Evolutionary conservation across 2,329 filamentous ascomycete genomes (phyloP), one percentile per base, ranked within the genome.

Genomic region (Atkinsonella texensis): DNA sequence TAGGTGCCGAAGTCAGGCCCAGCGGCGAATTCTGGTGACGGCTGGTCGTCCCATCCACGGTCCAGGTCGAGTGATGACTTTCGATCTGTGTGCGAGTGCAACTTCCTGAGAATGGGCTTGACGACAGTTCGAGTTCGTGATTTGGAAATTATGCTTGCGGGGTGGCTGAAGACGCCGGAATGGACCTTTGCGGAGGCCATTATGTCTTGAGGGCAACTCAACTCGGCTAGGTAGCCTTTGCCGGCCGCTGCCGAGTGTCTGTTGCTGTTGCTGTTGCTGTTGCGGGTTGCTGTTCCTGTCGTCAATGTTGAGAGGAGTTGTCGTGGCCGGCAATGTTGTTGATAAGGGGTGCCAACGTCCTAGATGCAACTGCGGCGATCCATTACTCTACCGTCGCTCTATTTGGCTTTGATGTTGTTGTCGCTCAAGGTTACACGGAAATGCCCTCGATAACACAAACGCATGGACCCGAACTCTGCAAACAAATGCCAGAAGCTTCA

Each of bases 51-150:
- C 72, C 77, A 80, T 18, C 72, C 71, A 44, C 80, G 74, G 61
- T 83, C 76, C 55, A 84, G 64, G 58, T 84, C 81, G 54, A 83
- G 65, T 45, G 80, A 83, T 60, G 52, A 50, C 17, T 74, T 81
- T 68, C 81, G 81, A 57, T 81, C 78, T 57, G 77, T 80, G 47
- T 57, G 57, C 11, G 65, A 62, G 49, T 68, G 66, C 54, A 76
- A 62, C 62, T 81, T 83, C 64, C 81, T 81, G 50, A 84, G 67
- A 44, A 83, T 82, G 10, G 80, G 80, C 65, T 81, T 83, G 56
- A 80, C 76, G 53, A 70, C 69, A 53, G 68, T 68, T 58, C 73
- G 74, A 50, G 66, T 65, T 58, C 70, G 69, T 48, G 70, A 60
- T 62, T 79, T 80, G 60, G 69, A 63, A 56, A 65, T 59, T 53